phyloP scores from a whole-genome alignment of 495 filamentous ascomycete species.

The Xylaria flabelliformis region DNA sequence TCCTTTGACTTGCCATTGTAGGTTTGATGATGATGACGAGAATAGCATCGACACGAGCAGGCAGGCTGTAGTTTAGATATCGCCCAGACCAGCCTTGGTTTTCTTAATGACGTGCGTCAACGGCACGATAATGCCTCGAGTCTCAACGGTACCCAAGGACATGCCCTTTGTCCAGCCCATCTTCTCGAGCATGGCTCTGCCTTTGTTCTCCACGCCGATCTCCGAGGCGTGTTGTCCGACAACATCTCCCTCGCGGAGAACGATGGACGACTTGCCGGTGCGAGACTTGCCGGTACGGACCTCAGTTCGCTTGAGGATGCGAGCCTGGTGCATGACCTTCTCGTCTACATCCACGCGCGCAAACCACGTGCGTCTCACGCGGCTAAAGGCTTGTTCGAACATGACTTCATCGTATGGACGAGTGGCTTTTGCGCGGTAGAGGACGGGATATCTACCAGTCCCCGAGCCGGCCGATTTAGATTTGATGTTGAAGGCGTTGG shows the following conservation, averaged over 20 bases:
- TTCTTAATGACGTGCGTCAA: slow-evolving; percentile 89
- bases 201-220: slow-evolving; percentile 81
- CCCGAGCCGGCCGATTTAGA: slow-evolving; percentile 84
- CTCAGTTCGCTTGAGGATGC: slow-evolving; percentile 34
- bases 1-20: background rate
- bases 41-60: background rate
- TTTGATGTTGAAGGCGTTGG: slow-evolving; percentile 72
- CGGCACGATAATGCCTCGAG: slow-evolving; percentile 86
- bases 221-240: slow-evolving; percentile 86
- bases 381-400: slow-evolving; percentile 49
- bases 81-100: slow-evolving; percentile 84
- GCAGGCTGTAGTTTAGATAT: slow-evolving; percentile 30
- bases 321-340: slow-evolving; percentile 37
- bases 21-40: background rate
- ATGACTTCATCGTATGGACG: slow-evolving; percentile 56
- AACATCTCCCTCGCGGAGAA: slow-evolving; percentile 84
- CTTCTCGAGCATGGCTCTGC: slow-evolving; percentile 89
- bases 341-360: slow-evolving; percentile 51
- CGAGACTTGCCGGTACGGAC: slow-evolving; percentile 29
- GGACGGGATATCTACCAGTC: slow-evolving; percentile 72
- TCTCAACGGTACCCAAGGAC: slow-evolving; percentile 80
- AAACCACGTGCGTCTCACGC: slow-evolving; percentile 56
- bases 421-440: slow-evolving; percentile 75
- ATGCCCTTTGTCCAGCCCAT: slow-evolving; percentile 96
- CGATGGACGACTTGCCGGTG: slow-evolving; percentile 51